Base-by-base conservation (phyloP, 1,139 yeast species). In the Geotrichum australiense region DNA sequence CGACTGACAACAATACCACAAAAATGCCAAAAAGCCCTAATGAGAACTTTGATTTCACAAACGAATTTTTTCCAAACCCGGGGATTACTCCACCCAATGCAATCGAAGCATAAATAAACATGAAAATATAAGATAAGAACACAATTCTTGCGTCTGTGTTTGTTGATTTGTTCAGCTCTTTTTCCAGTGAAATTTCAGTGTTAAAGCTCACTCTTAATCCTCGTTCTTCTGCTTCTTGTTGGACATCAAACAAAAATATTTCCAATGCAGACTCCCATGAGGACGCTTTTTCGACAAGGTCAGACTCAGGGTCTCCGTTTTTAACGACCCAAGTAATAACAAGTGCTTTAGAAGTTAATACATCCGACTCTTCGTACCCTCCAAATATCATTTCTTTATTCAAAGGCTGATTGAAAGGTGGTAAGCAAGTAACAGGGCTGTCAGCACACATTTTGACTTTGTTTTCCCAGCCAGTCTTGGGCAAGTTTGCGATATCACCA, bases 391-490 rank as follows among this genome's bases (percentile, higher is more conserved):
- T 52, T 39, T 80, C 75, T 30, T 78, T 75, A 49, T 80, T 80
- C 49, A 91, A 66, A 0, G 97, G 97, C 58, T 87, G 96, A 56
- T 86, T 95, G 62, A 89, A 91, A 0, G 80, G 65, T 0, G 98
- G 97, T 33, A 91, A 65, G 57, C 98, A 91, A 49, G 77, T 80
- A 1, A 91, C 96, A 0, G 97, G 97, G 1, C 87, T 76, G 12
- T 71, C 66, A 0, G 94, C 71, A 58, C 98, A 91, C 3, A 63
- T 57, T 42, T 65, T 57, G 11, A 89, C 57, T 45, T 72, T 67
- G 1, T 57, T 53, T 31, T 64, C 56, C 94, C 95, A 89, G 6
- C 62, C 59, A 0, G 53, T 42, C 41, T 70, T 69, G 14, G 71
- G 71, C 4, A 91, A 71, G 23, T 65, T 61, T 11, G 56, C 56